Percentiles rank a stretch among this genome's conserved stretches.
Evolutionary conservation across 192 early-diverging fungal genomes (phyloP).

Genomic region (Gonapodya sp.): DNA sequence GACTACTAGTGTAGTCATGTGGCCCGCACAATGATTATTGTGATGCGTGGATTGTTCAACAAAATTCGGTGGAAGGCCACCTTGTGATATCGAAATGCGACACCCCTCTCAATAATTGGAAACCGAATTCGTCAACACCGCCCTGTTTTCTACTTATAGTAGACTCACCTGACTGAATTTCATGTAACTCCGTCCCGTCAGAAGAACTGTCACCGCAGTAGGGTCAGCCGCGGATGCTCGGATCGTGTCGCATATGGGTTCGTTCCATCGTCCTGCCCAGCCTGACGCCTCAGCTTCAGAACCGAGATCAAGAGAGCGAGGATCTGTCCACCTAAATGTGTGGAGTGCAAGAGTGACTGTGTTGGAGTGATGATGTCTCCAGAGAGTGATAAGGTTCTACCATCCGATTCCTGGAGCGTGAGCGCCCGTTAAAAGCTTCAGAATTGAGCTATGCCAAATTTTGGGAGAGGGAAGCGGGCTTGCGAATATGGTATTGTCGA

Average conservation of each 20-base stretch:
- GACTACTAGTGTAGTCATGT: too few relatives aligned
- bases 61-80: too few relatives aligned
- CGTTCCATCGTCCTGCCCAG: neutral
- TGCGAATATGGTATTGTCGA: conserved; percentile 3
- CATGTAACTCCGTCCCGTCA: neutral
- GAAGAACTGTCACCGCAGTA: neutral
- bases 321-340: neutral
- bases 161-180: neutral
- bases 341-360: too few relatives aligned
- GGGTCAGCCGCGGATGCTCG: neutral
- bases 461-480: neutral
- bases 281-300: neutral
- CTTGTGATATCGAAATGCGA: neutral
- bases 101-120: too few relatives aligned
- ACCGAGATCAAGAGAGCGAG: neutral
- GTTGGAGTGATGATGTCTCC: too few relatives aligned
- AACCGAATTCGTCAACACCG: too few relatives aligned
- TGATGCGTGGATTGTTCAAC: too few relatives aligned
- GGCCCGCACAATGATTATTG: too few relatives aligned
- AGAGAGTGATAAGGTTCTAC: too few relatives aligned
- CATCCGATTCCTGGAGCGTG: conserved; percentile 4
- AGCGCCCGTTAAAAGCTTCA: neutral
- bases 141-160: neutral
- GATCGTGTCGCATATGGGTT: neutral
- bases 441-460: neutral